Conservation (phyloP, 2,329 filamentous ascomycete species). For the Fusarium subtropicale region DNA sequence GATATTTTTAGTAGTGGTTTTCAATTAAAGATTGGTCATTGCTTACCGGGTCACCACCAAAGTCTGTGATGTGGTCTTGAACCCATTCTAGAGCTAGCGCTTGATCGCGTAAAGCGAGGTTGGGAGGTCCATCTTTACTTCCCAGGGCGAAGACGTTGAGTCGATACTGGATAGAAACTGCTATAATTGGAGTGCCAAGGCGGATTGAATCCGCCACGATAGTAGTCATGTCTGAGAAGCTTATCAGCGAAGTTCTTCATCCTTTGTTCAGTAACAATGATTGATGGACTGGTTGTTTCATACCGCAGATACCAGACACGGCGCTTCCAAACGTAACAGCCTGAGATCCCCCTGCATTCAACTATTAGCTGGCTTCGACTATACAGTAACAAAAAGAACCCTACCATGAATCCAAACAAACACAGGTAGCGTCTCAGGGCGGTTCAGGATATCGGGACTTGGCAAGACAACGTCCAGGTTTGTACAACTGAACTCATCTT, state of each 20-base stretch:
- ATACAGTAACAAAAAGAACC: accelerated
- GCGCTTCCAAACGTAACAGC: constrained; percentile 58
- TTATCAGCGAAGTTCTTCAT: neutral
- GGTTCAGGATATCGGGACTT: neutral
- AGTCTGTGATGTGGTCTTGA: constrained; percentile 38
- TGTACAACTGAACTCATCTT: constrained; percentile 58
- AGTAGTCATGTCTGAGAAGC: constrained; percentile 20
- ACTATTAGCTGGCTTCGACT: accelerated
- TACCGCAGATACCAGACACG: constrained; percentile 57
- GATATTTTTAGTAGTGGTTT: accelerated
- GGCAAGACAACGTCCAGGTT: constrained; percentile 56
- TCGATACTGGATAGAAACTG: constrained; percentile 41
- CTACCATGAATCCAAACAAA: constrained; percentile 60
- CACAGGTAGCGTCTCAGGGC: constrained; percentile 50
- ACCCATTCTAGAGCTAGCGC: constrained; percentile 51
- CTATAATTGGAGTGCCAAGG: constrained; percentile 36
- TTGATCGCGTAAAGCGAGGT: constrained; percentile 53
- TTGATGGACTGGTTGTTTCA: neutral
- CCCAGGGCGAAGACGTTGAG: constrained; percentile 56
- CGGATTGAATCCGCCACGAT: constrained; percentile 53
- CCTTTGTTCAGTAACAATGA: neutral
- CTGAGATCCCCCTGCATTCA: constrained; percentile 54
- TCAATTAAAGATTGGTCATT: neutral
- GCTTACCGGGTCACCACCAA: constrained; percentile 47
- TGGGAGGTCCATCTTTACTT: constrained; percentile 51